Percentiles rank a stretch among this genome's conserved stretches.
These are phyloP conservation scores for Avena insularis DNA, from an alignment of 176 grass and related monocot genomes.

Conservation along the genomic window DNA sequence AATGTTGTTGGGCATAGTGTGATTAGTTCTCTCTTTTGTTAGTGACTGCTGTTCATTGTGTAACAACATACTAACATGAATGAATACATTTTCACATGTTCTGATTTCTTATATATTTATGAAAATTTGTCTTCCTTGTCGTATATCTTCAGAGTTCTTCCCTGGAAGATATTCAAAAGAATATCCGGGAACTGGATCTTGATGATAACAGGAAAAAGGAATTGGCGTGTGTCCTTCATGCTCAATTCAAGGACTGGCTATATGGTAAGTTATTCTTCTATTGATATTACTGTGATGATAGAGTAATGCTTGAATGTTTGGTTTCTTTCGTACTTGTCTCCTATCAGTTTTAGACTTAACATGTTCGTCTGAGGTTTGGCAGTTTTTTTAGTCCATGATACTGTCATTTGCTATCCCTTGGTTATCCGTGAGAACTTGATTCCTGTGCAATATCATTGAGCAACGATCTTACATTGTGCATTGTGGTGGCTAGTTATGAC, in stretches of 20 bases:
- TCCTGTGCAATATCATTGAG: neutral
- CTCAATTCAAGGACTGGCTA: slow-evolving; percentile 97
- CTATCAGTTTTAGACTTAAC: neutral
- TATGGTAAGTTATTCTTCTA: slow-evolving; percentile 66
- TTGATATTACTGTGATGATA: slow-evolving; percentile 31
- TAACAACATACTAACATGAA: slow-evolving; percentile 16
- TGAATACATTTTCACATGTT: neutral
- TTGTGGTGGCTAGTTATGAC: neutral
- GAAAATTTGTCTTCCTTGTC: slow-evolving; percentile 22
- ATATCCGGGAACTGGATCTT: slow-evolving; percentile 71
- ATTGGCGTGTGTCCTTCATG: slow-evolving; percentile 82
- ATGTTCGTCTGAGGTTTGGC: neutral
- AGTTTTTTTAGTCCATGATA: slow-evolving; percentile 28
- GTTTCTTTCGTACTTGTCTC: slow-evolving; percentile 25
- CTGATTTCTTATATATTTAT: slow-evolving; percentile 28
- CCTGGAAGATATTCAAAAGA: slow-evolving; percentile 83
- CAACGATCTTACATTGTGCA: slow-evolving; percentile 16
- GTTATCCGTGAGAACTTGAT: slow-evolving; percentile 21
- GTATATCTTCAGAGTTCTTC: slow-evolving; percentile 68
- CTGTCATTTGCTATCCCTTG: slow-evolving; percentile 23
- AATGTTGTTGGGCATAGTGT: slow-evolving; percentile 25
- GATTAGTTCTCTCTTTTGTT: slow-evolving; percentile 48
- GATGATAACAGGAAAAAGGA: slow-evolving; percentile 90
- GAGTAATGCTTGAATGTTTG: slow-evolving; percentile 9
- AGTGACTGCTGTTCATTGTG: slow-evolving; percentile 16